Percentiles rank a stretch among this genome's conserved stretches.
These are phyloP conservation scores for Trichoderma harzianum DNA, from an alignment of 2,329 filamentous ascomycete genomes.

Conservation along the genomic window DNA sequence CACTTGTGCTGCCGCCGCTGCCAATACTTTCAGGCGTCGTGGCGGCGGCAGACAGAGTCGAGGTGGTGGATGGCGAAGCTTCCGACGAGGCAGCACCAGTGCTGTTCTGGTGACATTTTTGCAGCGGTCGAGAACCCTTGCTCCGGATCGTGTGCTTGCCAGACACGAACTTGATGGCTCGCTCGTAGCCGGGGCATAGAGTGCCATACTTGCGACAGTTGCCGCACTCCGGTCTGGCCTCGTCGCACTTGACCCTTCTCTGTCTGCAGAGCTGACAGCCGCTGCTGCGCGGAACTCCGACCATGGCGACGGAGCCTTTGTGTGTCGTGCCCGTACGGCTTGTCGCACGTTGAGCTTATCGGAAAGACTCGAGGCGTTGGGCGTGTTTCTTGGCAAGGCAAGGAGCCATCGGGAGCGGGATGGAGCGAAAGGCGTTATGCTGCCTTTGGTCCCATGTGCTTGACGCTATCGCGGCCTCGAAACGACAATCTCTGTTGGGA, in stretches of 20 bases:
- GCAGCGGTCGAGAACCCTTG: slow-evolving; percentile 22
- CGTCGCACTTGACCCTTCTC: slow-evolving; percentile 45
- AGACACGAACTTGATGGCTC: slow-evolving; percentile 38
- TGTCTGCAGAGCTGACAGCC: slow-evolving; percentile 40
- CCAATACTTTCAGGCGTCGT: not conserved
- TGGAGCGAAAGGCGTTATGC: not conserved
- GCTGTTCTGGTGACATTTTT: slow-evolving; percentile 3
- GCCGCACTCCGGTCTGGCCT: slow-evolving; percentile 38
- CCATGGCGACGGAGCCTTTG: slow-evolving; percentile 28
- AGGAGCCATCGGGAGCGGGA: not conserved
- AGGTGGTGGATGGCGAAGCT: slow-evolving; percentile 24
- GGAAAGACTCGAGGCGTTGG: not conserved
- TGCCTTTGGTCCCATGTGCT: not conserved
- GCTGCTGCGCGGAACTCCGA: slow-evolving; percentile 38
- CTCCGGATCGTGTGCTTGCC: slow-evolving; percentile 38
- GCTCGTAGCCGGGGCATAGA: slow-evolving; percentile 39
- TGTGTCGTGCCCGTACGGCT: not conserved
- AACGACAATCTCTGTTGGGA: not conserved
- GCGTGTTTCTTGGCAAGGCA: slow-evolving; percentile 10
- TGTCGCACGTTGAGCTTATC: slow-evolving; percentile 8
- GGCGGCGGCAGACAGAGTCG: not conserved
- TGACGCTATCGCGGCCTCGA: not conserved
- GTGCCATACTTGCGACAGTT: slow-evolving; percentile 40
- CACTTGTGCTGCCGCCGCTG: not conserved
- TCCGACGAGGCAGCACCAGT: slow-evolving; percentile 20